A percentile compares a stretch with the other conserved stretches of the same genome.
Evolutionary conservation across 441 rosid species (phyloP).

Genomic region (Raphanus hybrid): DNA sequence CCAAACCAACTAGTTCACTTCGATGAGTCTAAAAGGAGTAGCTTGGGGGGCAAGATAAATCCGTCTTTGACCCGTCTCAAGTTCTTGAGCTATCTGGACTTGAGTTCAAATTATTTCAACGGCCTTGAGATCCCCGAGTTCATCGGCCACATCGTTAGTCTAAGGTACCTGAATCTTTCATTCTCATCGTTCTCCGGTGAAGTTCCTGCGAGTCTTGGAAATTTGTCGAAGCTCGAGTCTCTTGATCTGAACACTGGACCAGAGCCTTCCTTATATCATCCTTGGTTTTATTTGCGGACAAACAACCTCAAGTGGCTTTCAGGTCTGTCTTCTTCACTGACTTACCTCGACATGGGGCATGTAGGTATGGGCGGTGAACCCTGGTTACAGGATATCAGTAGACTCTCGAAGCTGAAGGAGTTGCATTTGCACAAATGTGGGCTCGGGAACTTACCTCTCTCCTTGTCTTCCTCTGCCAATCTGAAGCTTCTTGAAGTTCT

Average conservation of each 20-base stretch:
- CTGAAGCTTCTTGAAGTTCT: slow-evolving; percentile 48
- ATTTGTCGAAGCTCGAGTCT: slow-evolving; percentile 45
- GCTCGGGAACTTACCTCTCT: slow-evolving; percentile 38
- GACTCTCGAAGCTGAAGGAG: slow-evolving; percentile 46
- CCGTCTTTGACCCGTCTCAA: slow-evolving; percentile 38
- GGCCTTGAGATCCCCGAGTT: slow-evolving; percentile 33
- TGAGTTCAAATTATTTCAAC: slow-evolving; percentile 42
- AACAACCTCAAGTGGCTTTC: slow-evolving; percentile 46
- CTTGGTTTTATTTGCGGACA: not conserved
- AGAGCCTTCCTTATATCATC: no score
- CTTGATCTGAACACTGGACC: slow-evolving; percentile 40
- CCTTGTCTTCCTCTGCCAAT: slow-evolving; percentile 16
- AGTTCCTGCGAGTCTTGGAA: slow-evolving; percentile 47
- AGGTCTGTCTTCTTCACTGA: slow-evolving; percentile 45
- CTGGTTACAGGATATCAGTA: slow-evolving; percentile 45
- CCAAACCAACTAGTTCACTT: not conserved
- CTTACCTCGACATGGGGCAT: slow-evolving; percentile 40
- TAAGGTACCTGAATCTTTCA: slow-evolving; percentile 50
- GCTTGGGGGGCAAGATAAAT: slow-evolving; percentile 43
- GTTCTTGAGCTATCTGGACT: slow-evolving; percentile 40
- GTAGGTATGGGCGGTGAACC: slow-evolving; percentile 40
- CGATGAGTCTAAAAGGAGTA: slow-evolving; percentile 19
- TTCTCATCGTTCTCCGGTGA: slow-evolving; percentile 51
- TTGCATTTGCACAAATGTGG: slow-evolving; percentile 39
- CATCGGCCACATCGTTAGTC: slow-evolving; percentile 34